These are phyloP conservation scores for Elsinoe perseae DNA, from an alignment of 2,329 filamentous ascomycete genomes.

Conservation along the genomic window DNA sequence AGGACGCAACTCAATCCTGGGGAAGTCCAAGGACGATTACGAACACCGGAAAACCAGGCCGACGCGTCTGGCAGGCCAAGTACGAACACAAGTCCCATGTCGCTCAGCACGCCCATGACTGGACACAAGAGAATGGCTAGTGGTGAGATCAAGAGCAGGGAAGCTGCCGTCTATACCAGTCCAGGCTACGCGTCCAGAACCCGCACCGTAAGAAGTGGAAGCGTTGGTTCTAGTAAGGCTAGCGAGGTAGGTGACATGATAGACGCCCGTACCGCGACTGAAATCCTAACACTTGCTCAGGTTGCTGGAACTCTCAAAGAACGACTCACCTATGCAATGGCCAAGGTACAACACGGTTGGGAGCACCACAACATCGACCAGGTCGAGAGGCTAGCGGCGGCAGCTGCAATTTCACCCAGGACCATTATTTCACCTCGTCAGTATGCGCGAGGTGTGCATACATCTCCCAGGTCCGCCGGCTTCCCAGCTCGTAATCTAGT, in stretches of 20 bases:
- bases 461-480: constrained; percentile 13
- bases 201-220: constrained; percentile 64
- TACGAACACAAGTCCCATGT: constrained; percentile 33
- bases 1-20: constrained; percentile 16
- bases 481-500: constrained; percentile 23
- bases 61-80: constrained; percentile 21
- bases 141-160: constrained; percentile 58
- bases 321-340: constrained; percentile 83
- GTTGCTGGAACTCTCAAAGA: constrained; percentile 72
- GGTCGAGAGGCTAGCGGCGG: constrained; percentile 66
- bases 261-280: background rate
- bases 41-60: constrained; percentile 20
- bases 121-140: constrained; percentile 70
- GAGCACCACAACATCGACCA: constrained; percentile 70
- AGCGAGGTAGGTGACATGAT: constrained; percentile 58
- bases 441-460: constrained; percentile 5
- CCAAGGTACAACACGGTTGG: constrained; percentile 88
- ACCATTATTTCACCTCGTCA: constrained; percentile 16
- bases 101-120: constrained; percentile 35
- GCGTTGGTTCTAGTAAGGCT: constrained; percentile 63
- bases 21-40: constrained; percentile 12
- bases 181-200: constrained; percentile 28
- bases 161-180: constrained; percentile 7
- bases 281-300: constrained; percentile 37
- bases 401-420: constrained; percentile 38